phyloP scores from a whole-genome alignment of 257 asterid genomes.

The Solanum sejunctum region DNA sequence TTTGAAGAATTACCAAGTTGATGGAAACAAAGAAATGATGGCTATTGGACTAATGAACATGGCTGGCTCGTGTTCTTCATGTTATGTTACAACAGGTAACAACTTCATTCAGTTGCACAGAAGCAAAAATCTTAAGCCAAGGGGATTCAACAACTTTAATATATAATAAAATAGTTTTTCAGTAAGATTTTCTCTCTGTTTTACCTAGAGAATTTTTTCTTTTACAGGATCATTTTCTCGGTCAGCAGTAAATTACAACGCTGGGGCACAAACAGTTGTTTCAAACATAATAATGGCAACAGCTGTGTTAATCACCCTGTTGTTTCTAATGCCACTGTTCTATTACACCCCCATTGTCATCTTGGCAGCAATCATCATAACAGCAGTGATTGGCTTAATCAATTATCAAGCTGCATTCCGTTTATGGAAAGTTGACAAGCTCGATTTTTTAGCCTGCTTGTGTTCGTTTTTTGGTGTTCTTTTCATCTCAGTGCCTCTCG shows the following conservation, averaged over 20 bases:
- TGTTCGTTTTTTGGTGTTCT: constrained; percentile 87
- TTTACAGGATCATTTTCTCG: constrained; percentile 82
- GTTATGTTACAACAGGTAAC: constrained; percentile 87
- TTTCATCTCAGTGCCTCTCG: constrained; percentile 89
- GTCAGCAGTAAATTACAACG: constrained; percentile 88
- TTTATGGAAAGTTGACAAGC: constrained; percentile 90
- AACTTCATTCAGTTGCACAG: not conserved
- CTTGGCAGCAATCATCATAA: constrained; percentile 76
- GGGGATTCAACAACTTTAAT: not conserved
- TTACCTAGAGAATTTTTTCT: not conserved
- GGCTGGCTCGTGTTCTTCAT: constrained; percentile 94
- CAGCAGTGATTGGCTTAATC: constrained; percentile 83
- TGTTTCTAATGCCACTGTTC: constrained; percentile 89
- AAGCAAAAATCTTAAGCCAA: not conserved
- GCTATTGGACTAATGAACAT: constrained; percentile 96
- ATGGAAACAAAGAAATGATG: constrained; percentile 98
- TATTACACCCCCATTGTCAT: constrained; percentile 79
- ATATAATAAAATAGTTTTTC: too few species aligned
- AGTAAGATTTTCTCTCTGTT: not conserved
- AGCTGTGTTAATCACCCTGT: constrained; percentile 60
- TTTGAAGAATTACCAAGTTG: constrained; percentile 80
- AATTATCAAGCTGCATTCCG: constrained; percentile 62
- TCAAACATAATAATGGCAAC: constrained; percentile 84
- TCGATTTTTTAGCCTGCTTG: constrained; percentile 77
- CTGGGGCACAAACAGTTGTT: constrained; percentile 75